A percentile compares a stretch with the other conserved stretches of the same genome.
Conservation (phyloP, 2,329 filamentous ascomycete species). For the Venturiaceae sp. region DNA sequence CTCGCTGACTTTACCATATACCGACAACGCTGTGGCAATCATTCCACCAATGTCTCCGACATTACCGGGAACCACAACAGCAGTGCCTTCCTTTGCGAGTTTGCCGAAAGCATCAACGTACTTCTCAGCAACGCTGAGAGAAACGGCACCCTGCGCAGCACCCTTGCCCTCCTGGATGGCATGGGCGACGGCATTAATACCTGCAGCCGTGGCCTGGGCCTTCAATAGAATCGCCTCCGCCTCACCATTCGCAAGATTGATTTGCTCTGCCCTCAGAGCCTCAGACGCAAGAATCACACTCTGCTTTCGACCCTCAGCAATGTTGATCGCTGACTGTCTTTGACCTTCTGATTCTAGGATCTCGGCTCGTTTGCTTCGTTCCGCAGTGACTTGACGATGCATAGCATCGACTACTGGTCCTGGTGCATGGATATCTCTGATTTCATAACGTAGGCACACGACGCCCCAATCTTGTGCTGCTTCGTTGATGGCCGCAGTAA, state of each 20-base stretch:
- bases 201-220: conserved; percentile 74
- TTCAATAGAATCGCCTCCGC: conserved; percentile 85
- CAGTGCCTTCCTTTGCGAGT: conserved; percentile 89
- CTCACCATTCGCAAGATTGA: conserved; percentile 89
- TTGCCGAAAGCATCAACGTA: conserved; percentile 94
- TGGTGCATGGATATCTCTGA: conserved; percentile 94
- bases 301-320: conserved; percentile 95
- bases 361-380: conserved; percentile 94
- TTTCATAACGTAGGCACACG: conserved; percentile 92
- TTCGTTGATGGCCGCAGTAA: conserved; percentile 98
- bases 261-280: conserved; percentile 78
- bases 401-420: conserved; percentile 91
- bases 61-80: conserved; percentile 91
- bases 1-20: conserved; percentile 77
- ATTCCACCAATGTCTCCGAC: conserved; percentile 93
- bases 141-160: conserved; percentile 73
- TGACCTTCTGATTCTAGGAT: conserved; percentile 97
- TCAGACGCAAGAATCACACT: conserved; percentile 93
- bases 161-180: conserved; percentile 64
- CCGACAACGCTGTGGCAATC: conserved; percentile 92
- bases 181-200: conserved; percentile 76
- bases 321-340: conserved; percentile 95
- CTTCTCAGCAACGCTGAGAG: conserved; percentile 86
- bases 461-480: conserved; percentile 96
- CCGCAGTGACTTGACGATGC: conserved; percentile 95